Evolutionary conservation across 768 basidiomycete species (phyloP), one percentile per base, ranked within the genome.

Genomic region (Hydnomerulius pinastri): DNA sequence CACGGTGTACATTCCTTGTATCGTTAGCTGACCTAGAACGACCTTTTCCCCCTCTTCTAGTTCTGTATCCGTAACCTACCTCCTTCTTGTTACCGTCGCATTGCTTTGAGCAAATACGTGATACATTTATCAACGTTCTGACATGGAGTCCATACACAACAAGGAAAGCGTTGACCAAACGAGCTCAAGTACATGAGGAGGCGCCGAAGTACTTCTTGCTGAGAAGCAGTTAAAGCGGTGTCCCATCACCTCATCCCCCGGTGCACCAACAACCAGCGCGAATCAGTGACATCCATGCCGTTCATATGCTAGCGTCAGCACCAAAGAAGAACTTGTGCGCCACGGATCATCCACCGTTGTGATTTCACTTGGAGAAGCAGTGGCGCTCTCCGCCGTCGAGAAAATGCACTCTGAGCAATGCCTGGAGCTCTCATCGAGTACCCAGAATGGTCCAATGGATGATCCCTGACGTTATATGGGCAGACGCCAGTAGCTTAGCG

Each of bases 31-130:
- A 73, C 55, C 46, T 32, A 30, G 21, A 33, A 53, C 45, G 49
- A 50, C 51, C 24, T 21, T 49, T 54, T 35, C 24, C 27, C 23
- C 18, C 21, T 43, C 51, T 48, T 59, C 43, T 59, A 64, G 63
- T 56, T 57, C 40, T 71, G 70, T 74, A 73, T 69, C 60, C 56
- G 46, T 74, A 69, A 50, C 51, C 40, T 57, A 60, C 50, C 46
- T 44, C 44, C 46, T 51, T 48, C 57, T 51, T 61, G 55, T 33
- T 32, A 44, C 46, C n/a, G 33, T 63, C 51, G 58, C 55, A 49
- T 46, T 33, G 40, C 40, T 42, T 44, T 45, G 64, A 54, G 50
- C 51, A 40, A 57, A 59, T 55, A 54, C 43, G 57, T 57, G 55
- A 56, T 33, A 51, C 63, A 62, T 68, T 71, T 71, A 69, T 63